These are phyloP conservation scores for Sanghuangporus sanghuang DNA, from an alignment of 1,284 basidiomycete species.

Conservation along the genomic window DNA sequence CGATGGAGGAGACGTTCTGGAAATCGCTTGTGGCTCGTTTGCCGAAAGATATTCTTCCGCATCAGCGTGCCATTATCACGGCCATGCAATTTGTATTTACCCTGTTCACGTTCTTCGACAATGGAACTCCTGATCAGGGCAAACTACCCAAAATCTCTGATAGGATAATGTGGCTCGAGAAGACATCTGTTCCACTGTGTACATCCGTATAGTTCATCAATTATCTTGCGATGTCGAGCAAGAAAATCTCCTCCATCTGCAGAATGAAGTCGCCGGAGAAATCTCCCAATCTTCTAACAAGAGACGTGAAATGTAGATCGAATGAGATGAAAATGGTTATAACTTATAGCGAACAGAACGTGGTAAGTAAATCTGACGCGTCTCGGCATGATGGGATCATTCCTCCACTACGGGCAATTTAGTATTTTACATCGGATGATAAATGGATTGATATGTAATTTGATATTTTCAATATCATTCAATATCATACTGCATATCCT, in stretches of 20 bases:
- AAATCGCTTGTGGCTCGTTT: not conserved
- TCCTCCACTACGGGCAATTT: too few species aligned
- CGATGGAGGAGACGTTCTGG: constrained; percentile 5
- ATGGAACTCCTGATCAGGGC: not conserved
- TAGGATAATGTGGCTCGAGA: not conserved
- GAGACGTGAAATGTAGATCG: not conserved
- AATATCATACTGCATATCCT: too few species aligned
- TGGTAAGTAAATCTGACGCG: too few species aligned
- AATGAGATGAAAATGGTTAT: not conserved
- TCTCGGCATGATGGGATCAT: too few species aligned
- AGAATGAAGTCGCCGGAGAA: too few species aligned
- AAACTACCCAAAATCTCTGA: not conserved
- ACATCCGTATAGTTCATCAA: not conserved
- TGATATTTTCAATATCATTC: too few species aligned
- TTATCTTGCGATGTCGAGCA: too few species aligned
- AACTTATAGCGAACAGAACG: too few species aligned
- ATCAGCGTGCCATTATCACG: not conserved
- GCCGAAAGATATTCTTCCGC: not conserved
- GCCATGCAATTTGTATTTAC: not conserved
- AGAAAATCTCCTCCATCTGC: too few species aligned
- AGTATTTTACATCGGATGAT: too few species aligned
- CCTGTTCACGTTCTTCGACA: not conserved
- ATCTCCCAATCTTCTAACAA: too few species aligned
- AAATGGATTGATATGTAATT: too few species aligned
- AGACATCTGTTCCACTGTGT: not conserved